These are phyloP conservation scores for Sporothrix euskadiensis DNA, from an alignment of 2,329 filamentous ascomycete species.

Conservation along the genomic window DNA sequence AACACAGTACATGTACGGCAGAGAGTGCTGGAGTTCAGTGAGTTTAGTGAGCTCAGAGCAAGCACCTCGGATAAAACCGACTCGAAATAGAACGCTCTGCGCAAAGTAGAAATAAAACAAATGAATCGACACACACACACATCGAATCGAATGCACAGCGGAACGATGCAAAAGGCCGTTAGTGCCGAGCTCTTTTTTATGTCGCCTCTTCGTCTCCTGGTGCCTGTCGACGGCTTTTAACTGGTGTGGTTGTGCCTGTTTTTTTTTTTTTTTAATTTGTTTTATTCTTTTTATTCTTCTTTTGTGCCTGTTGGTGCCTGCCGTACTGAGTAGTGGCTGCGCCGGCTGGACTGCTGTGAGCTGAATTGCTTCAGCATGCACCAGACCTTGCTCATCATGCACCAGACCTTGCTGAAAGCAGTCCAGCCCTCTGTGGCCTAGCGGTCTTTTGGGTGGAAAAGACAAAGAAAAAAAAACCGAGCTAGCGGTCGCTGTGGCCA, in stretches of 20 bases:
- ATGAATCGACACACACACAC: neutral
- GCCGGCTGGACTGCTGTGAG: neutral
- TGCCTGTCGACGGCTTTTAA: neutral
- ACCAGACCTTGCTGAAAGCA: neutral
- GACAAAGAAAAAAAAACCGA: neutral
- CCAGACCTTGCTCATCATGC: neutral
- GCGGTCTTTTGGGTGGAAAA: neutral
- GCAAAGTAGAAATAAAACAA: neutral
- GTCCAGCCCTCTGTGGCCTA: neutral
- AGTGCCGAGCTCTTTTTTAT: neutral
- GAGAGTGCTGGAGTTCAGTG: neutral
- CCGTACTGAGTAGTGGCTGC: conserved; percentile 1
- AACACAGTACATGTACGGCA: neutral
- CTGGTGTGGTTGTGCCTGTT: conserved; percentile 1
- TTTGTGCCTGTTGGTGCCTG: neutral
- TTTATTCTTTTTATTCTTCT: neutral
- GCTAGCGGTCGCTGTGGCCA: conserved; percentile 16
- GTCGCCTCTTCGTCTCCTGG: neutral
- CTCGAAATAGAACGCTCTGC: neutral
- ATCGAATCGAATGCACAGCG: neutral
- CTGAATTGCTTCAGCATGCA: neutral
- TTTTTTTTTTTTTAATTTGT: neutral
- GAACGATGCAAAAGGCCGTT: neutral
- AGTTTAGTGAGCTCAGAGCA: neutral
- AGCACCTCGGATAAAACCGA: neutral